These are phyloP conservation scores for Cenchrus fungigraminus DNA, from an alignment of 176 grass and related monocot genomes.

Conservation along the genomic window DNA sequence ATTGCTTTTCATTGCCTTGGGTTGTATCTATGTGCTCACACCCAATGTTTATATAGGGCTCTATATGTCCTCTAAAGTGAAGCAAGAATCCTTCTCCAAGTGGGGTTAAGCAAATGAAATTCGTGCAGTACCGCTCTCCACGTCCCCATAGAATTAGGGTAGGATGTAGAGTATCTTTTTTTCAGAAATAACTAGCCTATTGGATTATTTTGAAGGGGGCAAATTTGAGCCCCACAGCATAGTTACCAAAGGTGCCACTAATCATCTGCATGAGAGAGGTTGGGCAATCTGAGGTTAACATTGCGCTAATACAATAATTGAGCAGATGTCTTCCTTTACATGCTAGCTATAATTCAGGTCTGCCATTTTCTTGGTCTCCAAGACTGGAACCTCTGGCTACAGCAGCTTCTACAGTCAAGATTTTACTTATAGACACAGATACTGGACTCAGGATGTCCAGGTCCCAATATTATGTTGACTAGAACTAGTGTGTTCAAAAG, in stretches of 20 bases:
- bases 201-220: neutral
- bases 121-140: neutral
- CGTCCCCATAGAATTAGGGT: neutral
- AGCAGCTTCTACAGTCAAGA: slow-evolving; percentile 1
- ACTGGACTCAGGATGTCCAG: slow-evolving; percentile 13
- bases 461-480: neutral
- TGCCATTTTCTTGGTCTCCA: neutral
- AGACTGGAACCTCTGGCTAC: neutral
- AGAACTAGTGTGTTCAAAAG: neutral
- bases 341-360: neutral
- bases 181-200: neutral
- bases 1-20: neutral
- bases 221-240: neutral
- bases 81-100: neutral
- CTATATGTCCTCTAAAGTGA: neutral
- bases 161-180: neutral
- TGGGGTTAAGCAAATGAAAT: neutral
- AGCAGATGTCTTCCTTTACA: neutral
- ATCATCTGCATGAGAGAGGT: neutral
- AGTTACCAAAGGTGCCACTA: neutral
- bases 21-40: neutral
- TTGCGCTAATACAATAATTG: neutral
- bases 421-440: slow-evolving; percentile 3
- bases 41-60: neutral
- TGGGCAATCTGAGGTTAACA: neutral